Conservation (phyloP, 441 rosid genomes). For the Rhodomyrtus psidioides region DNA sequence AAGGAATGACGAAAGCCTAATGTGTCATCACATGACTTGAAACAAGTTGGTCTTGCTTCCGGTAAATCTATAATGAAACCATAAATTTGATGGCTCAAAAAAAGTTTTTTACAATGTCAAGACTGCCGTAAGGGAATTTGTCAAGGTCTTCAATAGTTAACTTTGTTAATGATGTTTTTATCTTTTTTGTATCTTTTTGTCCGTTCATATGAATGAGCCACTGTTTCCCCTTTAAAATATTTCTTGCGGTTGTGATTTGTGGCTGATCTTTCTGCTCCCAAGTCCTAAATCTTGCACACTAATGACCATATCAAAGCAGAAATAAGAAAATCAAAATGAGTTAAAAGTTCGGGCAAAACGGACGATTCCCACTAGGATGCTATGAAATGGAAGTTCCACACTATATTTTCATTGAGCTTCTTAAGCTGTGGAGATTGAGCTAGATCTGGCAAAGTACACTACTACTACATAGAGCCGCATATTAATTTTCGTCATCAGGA, state of each 20-base stretch:
- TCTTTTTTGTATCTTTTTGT: neutral
- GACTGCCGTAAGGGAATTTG: neutral
- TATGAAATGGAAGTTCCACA: neutral
- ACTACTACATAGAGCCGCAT: too few species aligned
- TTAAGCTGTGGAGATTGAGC: neutral
- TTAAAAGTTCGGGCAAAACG: neutral
- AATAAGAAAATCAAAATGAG: neutral
- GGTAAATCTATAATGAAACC: too few species aligned
- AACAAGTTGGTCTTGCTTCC: too few species aligned
- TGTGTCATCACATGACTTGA: too few species aligned
- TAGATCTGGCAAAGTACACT: neutral
- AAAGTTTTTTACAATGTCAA: neutral
- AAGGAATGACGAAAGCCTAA: too few species aligned
- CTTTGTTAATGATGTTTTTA: neutral
- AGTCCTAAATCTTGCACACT: neutral
- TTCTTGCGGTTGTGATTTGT: too few species aligned
- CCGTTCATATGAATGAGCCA: neutral
- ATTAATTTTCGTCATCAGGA: neutral
- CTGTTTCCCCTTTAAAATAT: neutral
- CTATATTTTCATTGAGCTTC: neutral
- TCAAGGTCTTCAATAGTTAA: neutral
- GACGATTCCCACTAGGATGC: neutral
- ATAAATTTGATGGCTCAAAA: too few species aligned
- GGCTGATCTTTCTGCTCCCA: neutral
- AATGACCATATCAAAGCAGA: neutral